A percentile compares a stretch with the other conserved stretches of the same genome.
phyloP scores from a whole-genome alignment of 192 early-diverging fungal species.

The Backusella mclennaniae region DNA sequence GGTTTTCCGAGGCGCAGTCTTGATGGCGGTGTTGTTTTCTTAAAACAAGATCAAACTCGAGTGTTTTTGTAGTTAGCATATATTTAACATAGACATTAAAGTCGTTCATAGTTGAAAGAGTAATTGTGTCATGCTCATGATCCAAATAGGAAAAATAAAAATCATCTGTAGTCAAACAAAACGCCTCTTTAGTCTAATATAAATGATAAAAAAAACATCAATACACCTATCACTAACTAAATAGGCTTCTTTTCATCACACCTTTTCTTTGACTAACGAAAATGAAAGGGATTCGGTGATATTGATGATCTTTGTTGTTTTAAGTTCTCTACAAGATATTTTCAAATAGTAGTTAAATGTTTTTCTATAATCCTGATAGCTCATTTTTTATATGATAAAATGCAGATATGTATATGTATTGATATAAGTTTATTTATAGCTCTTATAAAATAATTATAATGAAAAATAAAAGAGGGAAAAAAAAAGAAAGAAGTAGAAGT shows the following conservation, averaged over 20 bases:
- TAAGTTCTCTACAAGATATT: not conserved
- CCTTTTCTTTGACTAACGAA: not conserved
- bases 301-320: slow-evolving; percentile 7
- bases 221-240: not conserved
- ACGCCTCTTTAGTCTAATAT: not conserved
- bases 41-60: not conserved
- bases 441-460: not conserved
- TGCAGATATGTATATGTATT: not conserved
- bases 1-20: not conserved
- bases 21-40: not conserved
- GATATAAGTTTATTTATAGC: not conserved
- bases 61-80: not conserved
- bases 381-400: not conserved
- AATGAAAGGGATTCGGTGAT: slow-evolving; percentile 2
- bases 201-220: not conserved
- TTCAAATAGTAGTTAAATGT: not conserved
- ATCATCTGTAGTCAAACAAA: slow-evolving; percentile 2
- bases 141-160: slow-evolving; percentile 8
- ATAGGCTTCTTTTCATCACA: not conserved
- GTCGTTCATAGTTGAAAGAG: not conserved
- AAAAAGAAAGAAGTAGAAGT: not conserved
- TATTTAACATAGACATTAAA: slow-evolving; percentile 6
- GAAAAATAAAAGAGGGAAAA: not conserved
- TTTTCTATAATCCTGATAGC: slow-evolving; percentile 1
- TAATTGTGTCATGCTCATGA: not conserved